Percentiles rank a stretch among this genome's conserved stretches.
Conservation (phyloP, 108 stramenopile species). For the Chaetoceros muelleri region DNA sequence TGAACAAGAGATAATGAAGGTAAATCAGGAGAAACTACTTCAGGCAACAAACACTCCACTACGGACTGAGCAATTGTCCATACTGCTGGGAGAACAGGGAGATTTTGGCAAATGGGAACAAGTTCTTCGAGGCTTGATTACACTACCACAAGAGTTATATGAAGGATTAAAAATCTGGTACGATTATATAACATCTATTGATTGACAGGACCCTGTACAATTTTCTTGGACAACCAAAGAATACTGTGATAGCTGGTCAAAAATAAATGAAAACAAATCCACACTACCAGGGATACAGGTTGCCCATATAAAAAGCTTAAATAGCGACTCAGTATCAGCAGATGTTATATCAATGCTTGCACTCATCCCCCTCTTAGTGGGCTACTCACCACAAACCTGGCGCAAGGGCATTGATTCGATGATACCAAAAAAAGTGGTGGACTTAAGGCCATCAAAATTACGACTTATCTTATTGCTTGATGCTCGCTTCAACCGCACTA, state of each 20-base stretch:
- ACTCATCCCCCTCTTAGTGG: not conserved
- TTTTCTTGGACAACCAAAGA: not conserved
- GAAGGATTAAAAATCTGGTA: not conserved
- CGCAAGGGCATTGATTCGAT: slow-evolving; percentile 7
- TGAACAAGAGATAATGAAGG: too few relatives aligned
- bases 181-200: not conserved
- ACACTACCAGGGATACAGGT: not conserved
- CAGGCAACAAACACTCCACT: too few relatives aligned
- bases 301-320: not conserved
- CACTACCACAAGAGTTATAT: not conserved
- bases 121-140: not conserved
- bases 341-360: not conserved
- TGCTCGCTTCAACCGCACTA: slow-evolving; percentile 2
- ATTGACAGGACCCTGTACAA: not conserved
- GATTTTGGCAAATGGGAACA: not conserved
- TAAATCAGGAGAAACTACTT: too few relatives aligned
- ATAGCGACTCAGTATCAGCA: not conserved
- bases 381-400: slow-evolving; percentile 4
- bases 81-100: not conserved
- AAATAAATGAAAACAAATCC: not conserved
- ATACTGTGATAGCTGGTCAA: not conserved
- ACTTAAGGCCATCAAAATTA: not conserved
- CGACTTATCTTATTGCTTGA: slow-evolving; percentile 9
- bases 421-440: slow-evolving; percentile 6
- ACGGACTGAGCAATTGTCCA: too few relatives aligned